Percentiles rank a stretch among this genome's conserved stretches.
These are phyloP conservation scores for Xylaria sp. DNA, from an alignment of 2,329 filamentous ascomycete genomes.

Conservation along the genomic window DNA sequence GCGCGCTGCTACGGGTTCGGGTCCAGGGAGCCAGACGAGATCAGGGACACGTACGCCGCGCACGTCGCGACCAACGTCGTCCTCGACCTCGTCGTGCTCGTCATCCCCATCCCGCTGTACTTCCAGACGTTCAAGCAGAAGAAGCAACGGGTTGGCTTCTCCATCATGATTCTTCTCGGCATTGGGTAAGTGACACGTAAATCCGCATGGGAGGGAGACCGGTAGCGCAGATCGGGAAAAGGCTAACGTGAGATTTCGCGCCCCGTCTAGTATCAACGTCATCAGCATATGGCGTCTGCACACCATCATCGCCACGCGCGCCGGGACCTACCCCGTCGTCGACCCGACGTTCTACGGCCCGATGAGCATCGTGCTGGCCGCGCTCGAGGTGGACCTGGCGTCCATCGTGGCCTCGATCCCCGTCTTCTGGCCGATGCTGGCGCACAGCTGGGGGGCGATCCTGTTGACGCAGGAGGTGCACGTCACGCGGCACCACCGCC, in stretches of 20 bases:
- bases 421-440: conserved; percentile 43
- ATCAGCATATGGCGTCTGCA: conserved; percentile 43
- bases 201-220: not conserved
- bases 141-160: conserved; percentile 41
- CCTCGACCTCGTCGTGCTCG: conserved; percentile 42
- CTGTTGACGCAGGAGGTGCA: conserved; percentile 46
- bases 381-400: conserved; percentile 43
- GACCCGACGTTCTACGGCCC: conserved; percentile 47
- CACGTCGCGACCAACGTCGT: conserved; percentile 42
- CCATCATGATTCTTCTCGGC: conserved; percentile 41
- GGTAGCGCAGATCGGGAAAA: no score
- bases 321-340: conserved; percentile 42
- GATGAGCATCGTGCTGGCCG: conserved; percentile 42
- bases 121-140: conserved; percentile 33
- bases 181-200: conserved; percentile 38
- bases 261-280: conserved; percentile 41
- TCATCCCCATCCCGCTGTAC: conserved; percentile 41
- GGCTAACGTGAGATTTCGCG: not conserved
- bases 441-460: conserved; percentile 39
- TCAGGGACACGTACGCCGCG: conserved; percentile 39
- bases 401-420: conserved; percentile 43
- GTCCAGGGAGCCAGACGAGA: conserved; percentile 32
- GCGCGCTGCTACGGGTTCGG: conserved; percentile 42
- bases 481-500: conserved; percentile 39
- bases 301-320: conserved; percentile 38